Percentiles rank a stretch among this genome's conserved stretches.
phyloP scores from a whole-genome alignment of 768 basidiomycete species.

The Punctularia strigosozonata region DNA sequence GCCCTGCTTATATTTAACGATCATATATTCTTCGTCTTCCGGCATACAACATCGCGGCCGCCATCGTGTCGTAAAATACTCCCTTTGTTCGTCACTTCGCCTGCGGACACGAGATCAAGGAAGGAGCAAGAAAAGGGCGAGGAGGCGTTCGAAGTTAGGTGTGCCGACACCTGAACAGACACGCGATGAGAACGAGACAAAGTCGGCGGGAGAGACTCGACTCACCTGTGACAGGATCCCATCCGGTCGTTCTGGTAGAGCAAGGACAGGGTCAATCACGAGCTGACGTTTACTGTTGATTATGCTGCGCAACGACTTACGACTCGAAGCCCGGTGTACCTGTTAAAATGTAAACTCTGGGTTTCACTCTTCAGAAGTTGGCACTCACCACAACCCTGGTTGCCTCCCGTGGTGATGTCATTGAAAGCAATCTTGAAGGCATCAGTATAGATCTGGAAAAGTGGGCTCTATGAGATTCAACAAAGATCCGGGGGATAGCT shows the following conservation, averaged over 20 bases:
- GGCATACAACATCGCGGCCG: too few relatives aligned
- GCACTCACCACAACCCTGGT: constrained; percentile 11
- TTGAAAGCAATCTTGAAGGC: constrained; percentile 12
- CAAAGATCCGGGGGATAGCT: too few relatives aligned
- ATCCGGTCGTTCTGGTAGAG: background rate
- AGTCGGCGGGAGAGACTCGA: background rate
- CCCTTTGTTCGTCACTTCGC: too few relatives aligned
- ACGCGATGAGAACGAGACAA: background rate
- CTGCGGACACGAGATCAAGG: too few relatives aligned
- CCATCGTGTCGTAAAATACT: too few relatives aligned
- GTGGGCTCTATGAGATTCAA: background rate
- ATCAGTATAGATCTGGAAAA: constrained; percentile 10
- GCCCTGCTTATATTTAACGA: too few relatives aligned
- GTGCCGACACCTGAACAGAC: background rate
- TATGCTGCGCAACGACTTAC: background rate
- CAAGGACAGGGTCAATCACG: background rate
- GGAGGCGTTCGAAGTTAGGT: too few relatives aligned
- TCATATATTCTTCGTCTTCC: too few relatives aligned
- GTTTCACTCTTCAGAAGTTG: background rate
- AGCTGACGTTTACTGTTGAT: background rate
- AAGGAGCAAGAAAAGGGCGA: too few relatives aligned
- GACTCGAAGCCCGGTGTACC: background rate
- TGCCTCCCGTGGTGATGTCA: constrained; percentile 14
- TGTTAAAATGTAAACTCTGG: background rate
- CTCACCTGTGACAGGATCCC: constrained; percentile 1